Evolutionary conservation across 1,284 basidiomycete species (phyloP).

Genomic region (Boletus hoseneyae): DNA sequence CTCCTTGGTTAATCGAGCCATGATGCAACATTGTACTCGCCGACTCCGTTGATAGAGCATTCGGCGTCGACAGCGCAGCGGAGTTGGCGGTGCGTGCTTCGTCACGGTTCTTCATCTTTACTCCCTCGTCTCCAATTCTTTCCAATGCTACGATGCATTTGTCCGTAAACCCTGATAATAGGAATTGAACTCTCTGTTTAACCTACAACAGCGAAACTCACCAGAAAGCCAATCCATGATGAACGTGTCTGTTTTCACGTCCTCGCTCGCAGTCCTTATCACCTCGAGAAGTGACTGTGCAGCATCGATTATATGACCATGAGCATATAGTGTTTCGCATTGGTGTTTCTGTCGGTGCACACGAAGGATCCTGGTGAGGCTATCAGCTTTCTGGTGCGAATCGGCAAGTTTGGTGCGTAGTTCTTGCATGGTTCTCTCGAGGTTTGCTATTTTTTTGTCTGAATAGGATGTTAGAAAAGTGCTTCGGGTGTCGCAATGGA

Average conservation of each 20-base stretch:
- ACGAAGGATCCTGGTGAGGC: constrained; percentile 1
- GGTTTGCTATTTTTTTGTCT: not conserved
- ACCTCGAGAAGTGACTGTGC: not conserved
- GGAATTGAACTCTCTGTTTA: not conserved
- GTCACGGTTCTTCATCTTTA: not conserved
- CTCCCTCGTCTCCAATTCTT: not conserved
- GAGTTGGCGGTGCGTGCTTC: not conserved
- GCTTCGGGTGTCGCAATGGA: not conserved
- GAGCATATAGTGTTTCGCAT: constrained; percentile 4
- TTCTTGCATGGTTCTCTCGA: not conserved
- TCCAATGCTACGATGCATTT: not conserved
- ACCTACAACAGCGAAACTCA: not conserved
- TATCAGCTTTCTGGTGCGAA: not conserved
- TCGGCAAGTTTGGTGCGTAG: not conserved
- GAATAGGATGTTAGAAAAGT: not conserved
- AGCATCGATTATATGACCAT: constrained; percentile 1
- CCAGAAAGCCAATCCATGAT: not conserved
- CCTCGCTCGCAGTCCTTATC: not conserved
- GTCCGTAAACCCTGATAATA: not conserved
- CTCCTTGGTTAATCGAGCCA: not conserved
- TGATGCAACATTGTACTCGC: not conserved
- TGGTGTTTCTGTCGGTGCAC: constrained; percentile 5
- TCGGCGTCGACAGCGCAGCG: not conserved
- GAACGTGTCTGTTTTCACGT: not conserved
- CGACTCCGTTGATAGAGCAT: not conserved